Base-by-base conservation (phyloP, 148 eudicot species). In the Chenopodium album region DNA sequence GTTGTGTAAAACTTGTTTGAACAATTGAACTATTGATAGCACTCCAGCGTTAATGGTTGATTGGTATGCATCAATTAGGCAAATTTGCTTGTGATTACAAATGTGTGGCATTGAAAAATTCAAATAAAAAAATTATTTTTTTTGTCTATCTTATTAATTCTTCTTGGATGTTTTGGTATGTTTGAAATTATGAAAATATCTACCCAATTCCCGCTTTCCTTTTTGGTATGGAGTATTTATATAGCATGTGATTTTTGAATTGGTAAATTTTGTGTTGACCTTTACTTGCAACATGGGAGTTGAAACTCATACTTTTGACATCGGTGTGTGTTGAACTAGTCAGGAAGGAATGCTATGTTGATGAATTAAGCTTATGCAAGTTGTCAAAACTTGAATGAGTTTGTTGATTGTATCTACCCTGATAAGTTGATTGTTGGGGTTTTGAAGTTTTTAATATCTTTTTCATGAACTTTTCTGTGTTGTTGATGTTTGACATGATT, bases 371-470 rank as follows among this genome's bases (percentile, higher is more conserved):
- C 29, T 75, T 50, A 23, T 79, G 79, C 72, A 59, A 84, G 75
- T 75, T 79, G 82, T 31, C 41, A 70, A 64, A 47, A 26, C 32
- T 37, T 73, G 82, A 78, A 83, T 79, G 78, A 47, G 79, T 79
- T 76, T 37, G 54, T 29, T 64, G 31, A 54, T 75, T 67, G 56
- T 75, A 22, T 73, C 32, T 59, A 47, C 54, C 22, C 14, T 29
- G 14, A 78, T 63, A 4, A 34, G 22, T 23, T 71, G 52, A 19
- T 26, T 34, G 9, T 52, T 41, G 16, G 28, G 44, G 34, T 52
- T 70, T 70, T 7, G n/a, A 5, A n/a, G 23, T 20, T 17, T 77
- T 77, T 41, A 6, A 41, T 41, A 41, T 41, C 7, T 41, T 41
- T 41, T 8, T 34, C 46, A n/a, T 62, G 71, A 46, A 62, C 20